Evolutionary conservation across 2,329 filamentous ascomycete species (phyloP).

Genomic region (Calonectria multiphialidica): DNA sequence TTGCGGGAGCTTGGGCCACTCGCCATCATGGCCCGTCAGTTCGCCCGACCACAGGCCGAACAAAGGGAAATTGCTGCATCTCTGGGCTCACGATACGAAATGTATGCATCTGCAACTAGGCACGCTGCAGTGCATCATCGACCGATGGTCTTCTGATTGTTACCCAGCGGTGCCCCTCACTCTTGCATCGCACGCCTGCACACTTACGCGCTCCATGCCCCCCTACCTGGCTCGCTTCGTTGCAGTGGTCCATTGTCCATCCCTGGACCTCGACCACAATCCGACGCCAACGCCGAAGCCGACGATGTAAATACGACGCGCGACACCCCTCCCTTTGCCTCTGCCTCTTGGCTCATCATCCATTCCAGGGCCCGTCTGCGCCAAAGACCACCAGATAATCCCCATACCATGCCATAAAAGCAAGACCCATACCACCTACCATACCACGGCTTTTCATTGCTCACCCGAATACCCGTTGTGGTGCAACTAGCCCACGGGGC

Average conservation of each 20-base stretch:
- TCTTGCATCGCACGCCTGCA: not conserved
- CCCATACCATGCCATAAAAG: not conserved
- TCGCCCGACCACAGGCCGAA: not conserved
- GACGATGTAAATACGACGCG: conserved; percentile 13
- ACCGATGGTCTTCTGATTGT: conserved; percentile 18
- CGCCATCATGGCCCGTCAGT: not conserved
- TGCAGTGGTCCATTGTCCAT: conserved; percentile 7
- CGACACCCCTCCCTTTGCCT: conserved; percentile 1
- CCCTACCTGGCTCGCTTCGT: not conserved
- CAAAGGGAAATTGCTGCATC: conserved; percentile 1
- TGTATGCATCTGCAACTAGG: not conserved
- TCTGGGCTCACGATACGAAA: not conserved
- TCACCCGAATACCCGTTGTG: not conserved
- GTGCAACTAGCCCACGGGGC: not conserved
- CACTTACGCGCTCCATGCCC: conserved; percentile 4
- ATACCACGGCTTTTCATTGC: not conserved
- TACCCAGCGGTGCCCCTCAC: not conserved
- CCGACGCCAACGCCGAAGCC: conserved; percentile 13
- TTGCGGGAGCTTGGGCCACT: conserved; percentile 13
- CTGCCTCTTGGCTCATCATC: conserved; percentile 5
- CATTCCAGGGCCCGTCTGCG: conserved; percentile 7
- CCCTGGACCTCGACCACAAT: conserved; percentile 19
- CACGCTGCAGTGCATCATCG: not conserved
- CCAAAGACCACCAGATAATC: not conserved
- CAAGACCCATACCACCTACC: not conserved